phyloP scores from a whole-genome alignment of 192 early-diverging fungal species.

The Podila verticillata region DNA sequence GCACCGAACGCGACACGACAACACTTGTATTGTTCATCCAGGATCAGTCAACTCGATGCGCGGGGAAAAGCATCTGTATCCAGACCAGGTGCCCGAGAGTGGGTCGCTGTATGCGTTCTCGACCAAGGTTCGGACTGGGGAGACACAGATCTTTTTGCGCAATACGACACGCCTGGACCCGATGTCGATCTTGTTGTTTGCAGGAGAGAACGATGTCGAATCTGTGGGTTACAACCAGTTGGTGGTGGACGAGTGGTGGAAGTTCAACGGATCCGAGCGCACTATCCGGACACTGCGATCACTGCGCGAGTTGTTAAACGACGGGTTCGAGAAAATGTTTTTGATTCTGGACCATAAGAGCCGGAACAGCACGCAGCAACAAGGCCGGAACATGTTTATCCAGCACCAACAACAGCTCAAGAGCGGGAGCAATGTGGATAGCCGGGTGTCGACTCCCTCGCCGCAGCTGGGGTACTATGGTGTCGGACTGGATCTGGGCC shows the following conservation, averaged over 20 bases:
- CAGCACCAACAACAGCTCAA: slow-evolving; percentile 4
- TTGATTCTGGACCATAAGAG: slow-evolving; percentile 50
- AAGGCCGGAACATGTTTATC: slow-evolving; percentile 20
- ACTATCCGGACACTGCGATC: slow-evolving; percentile 27
- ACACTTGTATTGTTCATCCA: slow-evolving; percentile 52
- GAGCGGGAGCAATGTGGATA: slow-evolving; percentile 11
- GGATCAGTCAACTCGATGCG: slow-evolving; percentile 55
- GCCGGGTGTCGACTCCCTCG: slow-evolving; percentile 40
- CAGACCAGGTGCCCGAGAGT: slow-evolving; percentile 29
- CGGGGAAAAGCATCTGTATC: slow-evolving; percentile 27
- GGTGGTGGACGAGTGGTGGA: slow-evolving; percentile 53
- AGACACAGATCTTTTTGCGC: slow-evolving; percentile 52
- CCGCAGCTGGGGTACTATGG: slow-evolving; percentile 49
- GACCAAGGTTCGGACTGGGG: slow-evolving; percentile 49
- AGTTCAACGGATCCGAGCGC: slow-evolving; percentile 47
- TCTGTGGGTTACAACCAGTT: slow-evolving; percentile 37
- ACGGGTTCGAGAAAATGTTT: slow-evolving; percentile 51
- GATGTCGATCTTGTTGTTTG: slow-evolving; percentile 53
- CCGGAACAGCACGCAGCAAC: slow-evolving; percentile 23
- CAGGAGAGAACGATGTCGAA: slow-evolving; percentile 51
- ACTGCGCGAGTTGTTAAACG: slow-evolving; percentile 39
- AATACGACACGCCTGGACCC: slow-evolving; percentile 53
- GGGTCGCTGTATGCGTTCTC: slow-evolving; percentile 57
- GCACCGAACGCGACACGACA: slow-evolving; percentile 51
- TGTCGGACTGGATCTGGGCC: slow-evolving; percentile 37